Evolutionary conservation across 768 basidiomycete genomes (phyloP), one percentile per base, ranked within the genome.

Genomic region (Artomyces pyxidatus): DNA sequence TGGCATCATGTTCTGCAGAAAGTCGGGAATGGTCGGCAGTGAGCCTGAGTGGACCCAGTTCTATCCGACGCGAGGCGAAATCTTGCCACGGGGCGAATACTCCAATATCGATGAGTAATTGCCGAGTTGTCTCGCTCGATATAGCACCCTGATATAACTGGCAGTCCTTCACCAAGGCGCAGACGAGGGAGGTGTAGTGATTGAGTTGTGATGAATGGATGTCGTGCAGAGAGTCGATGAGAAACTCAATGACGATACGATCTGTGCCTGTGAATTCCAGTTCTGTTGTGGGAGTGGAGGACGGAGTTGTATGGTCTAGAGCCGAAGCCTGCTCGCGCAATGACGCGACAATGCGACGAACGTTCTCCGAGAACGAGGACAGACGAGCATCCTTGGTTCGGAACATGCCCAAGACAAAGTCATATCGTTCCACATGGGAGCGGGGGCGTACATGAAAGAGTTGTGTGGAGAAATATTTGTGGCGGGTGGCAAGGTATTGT

Each of bases 71-170:
- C 22, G 66, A 43, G 57, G 60, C n/a, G 59, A 49, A 4, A 62
- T 92, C 83, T 55, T 91, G 81, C 94, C 94, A 96, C 1, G 86
- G 83, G 2, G 85, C 73, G 19, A 88, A 60, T 6, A 83, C 74
- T 6, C 95, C 93, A 12, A 95, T 58, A 39, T 88, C 80, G 14
- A 79, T 61, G 29, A 96, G 69, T 19, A 83, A 63, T 49, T 65
- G 66, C 55, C 75, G 68, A 21, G 77, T 63, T 19, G 63, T 48
- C n/a, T 54, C 58, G 48, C 68, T 69, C 12, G 59, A 58, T 37
- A 74, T 54, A 27, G 55, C 56, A 0, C 56, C 59, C 4, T 45
- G 23, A 28, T 72, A 68, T 3, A 72, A 59, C 17, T 71, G 67
- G 22, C 90, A 59, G 40, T 65, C 62, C 59, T 83, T 85, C 32